These are phyloP conservation scores for Dioscorea zingiberensis DNA, from an alignment of 106 monocot species.

Conservation along the genomic window DNA sequence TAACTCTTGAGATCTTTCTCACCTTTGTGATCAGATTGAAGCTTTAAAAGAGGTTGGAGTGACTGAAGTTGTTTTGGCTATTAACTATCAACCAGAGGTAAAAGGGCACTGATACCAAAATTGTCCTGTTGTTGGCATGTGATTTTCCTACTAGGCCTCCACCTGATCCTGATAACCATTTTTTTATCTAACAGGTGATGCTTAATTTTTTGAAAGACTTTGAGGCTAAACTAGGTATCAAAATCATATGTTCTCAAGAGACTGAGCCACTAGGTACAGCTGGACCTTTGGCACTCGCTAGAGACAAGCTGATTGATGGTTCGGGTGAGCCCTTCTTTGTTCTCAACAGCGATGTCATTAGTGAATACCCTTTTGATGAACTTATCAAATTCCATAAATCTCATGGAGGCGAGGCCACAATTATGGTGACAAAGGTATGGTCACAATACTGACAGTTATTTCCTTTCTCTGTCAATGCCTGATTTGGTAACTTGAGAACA, in stretches of 20 bases:
- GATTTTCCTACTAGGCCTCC: no score
- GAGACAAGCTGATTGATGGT: conserved; percentile 34
- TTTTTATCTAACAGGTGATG: conserved; percentile 21
- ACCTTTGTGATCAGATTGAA: conserved; percentile 23
- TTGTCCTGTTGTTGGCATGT: no score
- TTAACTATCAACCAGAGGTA: conserved; percentile 31
- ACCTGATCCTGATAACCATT: background rate
- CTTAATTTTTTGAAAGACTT: conserved; percentile 38
- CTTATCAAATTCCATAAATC: conserved; percentile 50
- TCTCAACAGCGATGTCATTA: conserved; percentile 72
- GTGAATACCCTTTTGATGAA: conserved; percentile 58
- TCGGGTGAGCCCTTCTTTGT: conserved; percentile 50
- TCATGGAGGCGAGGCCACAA: conserved; percentile 61
- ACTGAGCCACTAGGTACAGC: conserved; percentile 44
- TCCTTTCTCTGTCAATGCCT: background rate
- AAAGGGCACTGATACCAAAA: no score
- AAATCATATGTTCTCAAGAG: conserved; percentile 36
- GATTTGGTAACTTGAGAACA: background rate
- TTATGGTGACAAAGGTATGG: conserved; percentile 64
- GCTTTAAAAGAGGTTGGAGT: conserved; percentile 29
- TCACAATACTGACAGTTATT: background rate
- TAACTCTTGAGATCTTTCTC: background rate
- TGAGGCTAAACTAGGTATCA: conserved; percentile 26
- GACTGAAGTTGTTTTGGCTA: conserved; percentile 27
- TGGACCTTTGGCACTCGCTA: conserved; percentile 34